Base-by-base conservation (phyloP, 2,329 filamentous ascomycete species). In the Lachnellula willkommii region DNA sequence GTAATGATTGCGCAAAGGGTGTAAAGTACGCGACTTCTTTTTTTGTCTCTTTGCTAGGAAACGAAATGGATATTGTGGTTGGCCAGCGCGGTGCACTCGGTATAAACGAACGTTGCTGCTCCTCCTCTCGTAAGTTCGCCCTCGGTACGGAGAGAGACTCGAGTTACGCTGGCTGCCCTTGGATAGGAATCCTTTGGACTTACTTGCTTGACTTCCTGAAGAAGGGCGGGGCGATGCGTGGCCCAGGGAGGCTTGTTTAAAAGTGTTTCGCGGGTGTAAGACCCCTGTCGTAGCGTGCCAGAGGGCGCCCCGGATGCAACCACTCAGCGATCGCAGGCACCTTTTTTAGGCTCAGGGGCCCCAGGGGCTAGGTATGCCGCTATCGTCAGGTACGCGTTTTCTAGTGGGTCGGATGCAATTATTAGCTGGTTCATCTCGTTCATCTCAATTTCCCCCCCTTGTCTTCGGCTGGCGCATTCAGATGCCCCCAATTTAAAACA, bases 371-470 rank as follows among this genome's bases (percentile, higher is more conserved):
- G 20, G 20, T 20, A 20, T 20, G 20, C 20, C 20, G 20, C 20
- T 42, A 26, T 46, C 37, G 53, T 35, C 63, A 66, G 64, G 61
- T 55, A 65, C 60, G 59, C 60, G 55, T 61, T 60, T 35, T 35
- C 12, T 64, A 14, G 60, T 66, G 64, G 61, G 53, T 43, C 51
- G 40, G 42, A 39, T 48, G 24, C 36, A 50, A 17, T 26, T 36
- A 17, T 26, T 36, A 58, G 54, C 53, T 57, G 62, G 59, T 60
- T 63, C 61, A 65, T 65, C 64, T 63, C 65, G 59, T 60, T 63
- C 61, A 65, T 65, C 64, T 63, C 65, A 64, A 64, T 65, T 54
- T 60, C 49, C 40, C 62, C 62, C 60, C 65, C 62, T 62, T 62
- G 60, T 52, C 42, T n/a, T 49, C 55, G 51, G 35, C 55, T 56